Evolutionary conservation across 345 rosid species (phyloP).

Genomic region (Arabidopsis suecica): DNA sequence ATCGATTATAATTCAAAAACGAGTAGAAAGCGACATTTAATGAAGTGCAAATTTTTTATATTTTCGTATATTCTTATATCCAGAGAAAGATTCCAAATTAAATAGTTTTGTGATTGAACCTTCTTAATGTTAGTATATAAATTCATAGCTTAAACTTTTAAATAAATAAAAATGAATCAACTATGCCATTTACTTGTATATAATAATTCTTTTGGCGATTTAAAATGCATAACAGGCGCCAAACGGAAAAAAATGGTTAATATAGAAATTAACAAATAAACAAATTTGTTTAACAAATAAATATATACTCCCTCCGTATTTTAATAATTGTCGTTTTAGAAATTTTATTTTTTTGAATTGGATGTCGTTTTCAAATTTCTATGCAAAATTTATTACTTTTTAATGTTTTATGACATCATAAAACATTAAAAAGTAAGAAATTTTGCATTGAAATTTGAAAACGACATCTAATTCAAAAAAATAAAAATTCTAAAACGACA

Average conservation of each 20-base stretch:
- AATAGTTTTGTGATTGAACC: conserved; percentile 20
- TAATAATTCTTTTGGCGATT: conserved; percentile 2
- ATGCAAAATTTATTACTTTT: too few species aligned
- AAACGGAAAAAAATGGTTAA: conserved; percentile 13
- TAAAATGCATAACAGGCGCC: neutral
- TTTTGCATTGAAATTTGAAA: too few species aligned
- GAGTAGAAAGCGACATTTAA: conserved; percentile 30
- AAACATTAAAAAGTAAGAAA: too few species aligned
- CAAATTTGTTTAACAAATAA: neutral
- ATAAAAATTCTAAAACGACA: too few species aligned
- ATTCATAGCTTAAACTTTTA: conserved; percentile 1
- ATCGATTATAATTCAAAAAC: conserved; percentile 4
- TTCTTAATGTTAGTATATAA: conserved; percentile 1
- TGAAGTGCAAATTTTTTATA: neutral
- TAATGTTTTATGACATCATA: too few species aligned
- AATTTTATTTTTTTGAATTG: too few species aligned
- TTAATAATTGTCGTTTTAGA: too few species aligned
- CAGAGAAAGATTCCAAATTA: conserved; percentile 37
- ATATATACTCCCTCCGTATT: too few species aligned
- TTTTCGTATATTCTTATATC: conserved; percentile 43
- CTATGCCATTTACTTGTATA: neutral
- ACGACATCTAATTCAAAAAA: too few species aligned
- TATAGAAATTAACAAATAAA: neutral
- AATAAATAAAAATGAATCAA: neutral
- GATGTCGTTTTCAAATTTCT: too few species aligned